Evolutionary conservation across 73 alveolate genomes (phyloP).

Genomic region (Durusdinium trenchii): DNA sequence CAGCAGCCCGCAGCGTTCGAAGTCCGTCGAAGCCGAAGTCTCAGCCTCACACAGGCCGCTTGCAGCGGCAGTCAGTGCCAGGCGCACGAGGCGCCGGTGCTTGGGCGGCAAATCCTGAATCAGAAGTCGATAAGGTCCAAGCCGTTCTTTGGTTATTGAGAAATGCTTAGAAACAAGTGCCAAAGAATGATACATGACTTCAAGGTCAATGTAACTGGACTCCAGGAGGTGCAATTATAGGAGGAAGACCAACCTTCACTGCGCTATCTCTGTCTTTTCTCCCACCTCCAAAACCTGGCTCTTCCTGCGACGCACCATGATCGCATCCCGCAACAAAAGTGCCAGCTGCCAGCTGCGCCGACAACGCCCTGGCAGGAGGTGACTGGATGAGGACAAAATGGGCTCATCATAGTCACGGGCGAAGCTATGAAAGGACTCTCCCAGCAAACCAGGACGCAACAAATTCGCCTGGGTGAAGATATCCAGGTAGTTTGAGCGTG

Average conservation of each 20-base stretch:
- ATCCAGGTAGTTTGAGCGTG: conserved; percentile 51
- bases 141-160: no score
- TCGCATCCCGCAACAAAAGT: conserved; percentile 1
- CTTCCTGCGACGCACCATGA: conserved; percentile 82
- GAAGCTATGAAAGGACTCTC: background rate
- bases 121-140: no score
- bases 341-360: conserved; percentile 80
- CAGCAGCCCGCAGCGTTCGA: conserved; percentile 64
- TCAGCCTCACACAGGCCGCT: conserved; percentile 33
- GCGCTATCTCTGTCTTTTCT: no score
- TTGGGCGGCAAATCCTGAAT: conserved; percentile 32
- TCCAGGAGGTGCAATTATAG: no score
- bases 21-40: background rate
- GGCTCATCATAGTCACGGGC: conserved; percentile 85
- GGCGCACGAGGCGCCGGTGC: conserved; percentile 46
- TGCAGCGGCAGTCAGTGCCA: conserved; percentile 6
- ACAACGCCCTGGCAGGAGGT: conserved; percentile 41
- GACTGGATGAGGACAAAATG: conserved; percentile 1
- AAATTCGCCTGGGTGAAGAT: conserved; percentile 69
- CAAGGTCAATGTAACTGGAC: no score
- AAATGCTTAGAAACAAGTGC: no score
- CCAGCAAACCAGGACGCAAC: conserved; percentile 69
- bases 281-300: conserved; percentile 71
- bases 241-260: no score
- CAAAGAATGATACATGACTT: no score